Evolutionary conservation across 2,329 filamentous ascomycete genomes (phyloP), one percentile per base, ranked within the genome.

Genomic region (Colletotrichum acutatum): DNA sequence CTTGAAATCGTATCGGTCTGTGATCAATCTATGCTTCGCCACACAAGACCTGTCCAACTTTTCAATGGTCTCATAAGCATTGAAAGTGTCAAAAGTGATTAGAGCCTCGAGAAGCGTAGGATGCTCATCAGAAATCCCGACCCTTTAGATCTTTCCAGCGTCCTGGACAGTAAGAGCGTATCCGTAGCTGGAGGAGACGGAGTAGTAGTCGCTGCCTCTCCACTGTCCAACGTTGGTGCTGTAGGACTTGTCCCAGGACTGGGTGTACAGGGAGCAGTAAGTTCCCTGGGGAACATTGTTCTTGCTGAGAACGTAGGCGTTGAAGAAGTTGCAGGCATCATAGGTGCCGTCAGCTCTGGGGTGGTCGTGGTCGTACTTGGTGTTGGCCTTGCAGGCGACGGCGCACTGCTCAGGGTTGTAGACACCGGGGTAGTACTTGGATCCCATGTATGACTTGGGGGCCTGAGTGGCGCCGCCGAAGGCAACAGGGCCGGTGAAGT

Each of bases 281-380:
- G 66, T 72, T 22, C 70, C 66, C 42, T 69, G 53, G 3, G 70
- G 70, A 1, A 2, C 3, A 46, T 26, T 26, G 66, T 69, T 56
- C 58, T 56, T 7, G 59, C 66, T 69, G 9, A 72, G 37, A 16
- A 72, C 54, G 53, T 59, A 72, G n/a, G 70, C 16, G 58, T 69
- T 72, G 59, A 72, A 54, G 70, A 72, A 72, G 66, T 69, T 72
- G 70, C 66, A 72, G 19, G 66, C 59, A 16, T 72, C 66, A 54
- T 72, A 72, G 22, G 59, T 64, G 52, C 66, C 66, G n/a, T 72
- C 70, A 19, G 12, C 11, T 7, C 12, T 60, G 14, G 66, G 70
- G 66, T 72, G 70, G 16, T 37, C 32, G 42, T 24, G 30, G 54
- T 72, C 59, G 46, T 72, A 72, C 42, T 32, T 3, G 11, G 70